These are phyloP conservation scores for Umbelopsis sp. DNA, from an alignment of 371 early-diverging fungal genomes.

Conservation along the genomic window DNA sequence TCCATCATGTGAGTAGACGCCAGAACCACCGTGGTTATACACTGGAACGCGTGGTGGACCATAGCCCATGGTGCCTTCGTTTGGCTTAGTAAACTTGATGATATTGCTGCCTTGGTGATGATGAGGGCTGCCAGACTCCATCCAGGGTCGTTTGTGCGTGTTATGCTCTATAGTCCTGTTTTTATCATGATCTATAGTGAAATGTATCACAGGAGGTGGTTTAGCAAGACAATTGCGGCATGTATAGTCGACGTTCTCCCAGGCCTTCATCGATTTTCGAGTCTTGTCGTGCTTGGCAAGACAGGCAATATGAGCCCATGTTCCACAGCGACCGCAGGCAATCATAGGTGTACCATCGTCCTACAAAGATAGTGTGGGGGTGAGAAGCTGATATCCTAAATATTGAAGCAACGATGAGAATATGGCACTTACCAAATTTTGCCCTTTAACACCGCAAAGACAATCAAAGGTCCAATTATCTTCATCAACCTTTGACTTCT, in stretches of 20 bases:
- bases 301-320: slow-evolving; percentile 76
- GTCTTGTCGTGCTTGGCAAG: slow-evolving; percentile 25
- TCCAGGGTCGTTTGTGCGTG: slow-evolving; percentile 6
- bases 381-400: no score
- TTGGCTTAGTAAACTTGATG: slow-evolving; percentile 1
- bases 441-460: slow-evolving; percentile 59
- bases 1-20: background rate
- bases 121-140: background rate
- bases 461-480: slow-evolving; percentile 62
- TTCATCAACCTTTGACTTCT: slow-evolving; percentile 45
- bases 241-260: slow-evolving; percentile 15
- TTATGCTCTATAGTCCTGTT: background rate
- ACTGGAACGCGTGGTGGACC: background rate
- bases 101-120: background rate
- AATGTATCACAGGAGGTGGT: background rate
- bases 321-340: slow-evolving; percentile 68
- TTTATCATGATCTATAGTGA: slow-evolving; percentile 8
- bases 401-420: background rate
- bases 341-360: slow-evolving; percentile 80
- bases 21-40: background rate
- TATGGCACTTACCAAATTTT: slow-evolving; percentile 47
- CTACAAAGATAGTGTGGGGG: slow-evolving; percentile 27
- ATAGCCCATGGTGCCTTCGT: background rate
- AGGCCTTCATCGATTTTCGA: slow-evolving; percentile 8
- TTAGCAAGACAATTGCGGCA: slow-evolving; percentile 11